phyloP scores from a whole-genome alignment of 2,329 filamentous ascomycete genomes.

The Cercospora janseana region DNA sequence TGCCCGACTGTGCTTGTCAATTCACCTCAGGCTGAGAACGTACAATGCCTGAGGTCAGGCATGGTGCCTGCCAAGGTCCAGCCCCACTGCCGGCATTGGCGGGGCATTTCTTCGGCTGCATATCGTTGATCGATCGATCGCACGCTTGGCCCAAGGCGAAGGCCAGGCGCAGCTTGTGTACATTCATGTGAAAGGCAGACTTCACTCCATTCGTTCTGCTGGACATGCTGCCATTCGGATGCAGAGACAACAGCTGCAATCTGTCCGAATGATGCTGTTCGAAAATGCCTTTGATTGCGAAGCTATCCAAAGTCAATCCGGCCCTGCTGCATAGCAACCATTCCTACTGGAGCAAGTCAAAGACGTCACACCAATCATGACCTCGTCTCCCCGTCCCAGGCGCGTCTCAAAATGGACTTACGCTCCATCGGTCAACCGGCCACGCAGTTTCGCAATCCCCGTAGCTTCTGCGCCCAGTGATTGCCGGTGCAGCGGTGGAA shows the following conservation, averaged over 20 bases:
- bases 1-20: too few species aligned
- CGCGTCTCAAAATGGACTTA: conserved; percentile 2
- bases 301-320: conserved; percentile 5
- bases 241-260: not conserved
- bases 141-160: not conserved
- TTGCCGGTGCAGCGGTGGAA: conserved; percentile 4
- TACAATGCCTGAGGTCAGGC: too few species aligned
- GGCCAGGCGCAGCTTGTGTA: too few species aligned
- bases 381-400: not conserved
- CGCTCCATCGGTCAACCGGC: conserved; percentile 4
- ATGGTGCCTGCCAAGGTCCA: conserved; percentile 5
- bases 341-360: conserved; percentile 11
- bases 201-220: not conserved
- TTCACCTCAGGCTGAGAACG: too few species aligned
- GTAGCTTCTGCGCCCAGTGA: not conserved
- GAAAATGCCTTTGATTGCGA: conserved; percentile 3
- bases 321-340: conserved; percentile 8
- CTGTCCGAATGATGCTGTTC: not conserved
- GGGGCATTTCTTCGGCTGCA: not conserved
- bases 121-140: not conserved
- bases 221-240: not conserved
- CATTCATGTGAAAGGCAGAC: not conserved
- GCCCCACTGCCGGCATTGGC: conserved; percentile 3
- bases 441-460: conserved; percentile 11
- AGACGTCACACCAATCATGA: conserved; percentile 14